phyloP scores from a whole-genome alignment of 345 rosid species.

The Gossypium bickii region DNA sequence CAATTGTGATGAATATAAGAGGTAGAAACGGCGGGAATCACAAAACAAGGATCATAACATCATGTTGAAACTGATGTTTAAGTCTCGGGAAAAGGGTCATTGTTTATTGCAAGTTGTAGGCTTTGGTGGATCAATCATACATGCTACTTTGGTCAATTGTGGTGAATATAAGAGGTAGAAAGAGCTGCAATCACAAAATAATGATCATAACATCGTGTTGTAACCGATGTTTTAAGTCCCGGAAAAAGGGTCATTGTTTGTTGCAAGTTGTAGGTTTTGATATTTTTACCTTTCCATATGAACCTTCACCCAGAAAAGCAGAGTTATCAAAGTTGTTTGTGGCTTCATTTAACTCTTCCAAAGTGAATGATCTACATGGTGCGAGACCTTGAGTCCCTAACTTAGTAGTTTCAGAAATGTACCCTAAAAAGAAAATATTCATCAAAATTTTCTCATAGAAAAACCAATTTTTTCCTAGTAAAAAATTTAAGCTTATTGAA shows the following conservation, averaged over 20 bases:
- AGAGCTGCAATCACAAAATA: background rate
- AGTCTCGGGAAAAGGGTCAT: too few relatives aligned
- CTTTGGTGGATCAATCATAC: background rate
- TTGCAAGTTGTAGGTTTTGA: background rate
- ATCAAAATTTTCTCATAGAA: background rate
- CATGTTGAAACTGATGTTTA: too few relatives aligned
- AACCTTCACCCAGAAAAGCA: constrained; percentile 72
- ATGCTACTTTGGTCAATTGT: background rate
- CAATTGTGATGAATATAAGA: too few relatives aligned
- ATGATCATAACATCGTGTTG: background rate
- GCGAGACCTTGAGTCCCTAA: constrained; percentile 61
- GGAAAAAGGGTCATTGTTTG: background rate
- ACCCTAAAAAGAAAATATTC: constrained; percentile 39
- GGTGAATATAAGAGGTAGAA: background rate
- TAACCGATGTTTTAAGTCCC: background rate
- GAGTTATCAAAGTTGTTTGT: constrained; percentile 65
- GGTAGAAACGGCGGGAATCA: too few relatives aligned
- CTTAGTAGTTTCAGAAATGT: constrained; percentile 69
- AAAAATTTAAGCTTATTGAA: background rate
- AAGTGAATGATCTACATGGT: constrained; percentile 43
- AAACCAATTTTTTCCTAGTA: background rate
- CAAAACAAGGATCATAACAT: too few relatives aligned
- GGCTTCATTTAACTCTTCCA: constrained; percentile 85
- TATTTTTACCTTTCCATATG: constrained; percentile 64
- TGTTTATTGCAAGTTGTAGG: too few relatives aligned